A percentile compares a stretch with the other conserved stretches of the same genome.
Conservation (phyloP, 1,284 basidiomycete genomes). For the Microbotryomycetes sp. region DNA sequence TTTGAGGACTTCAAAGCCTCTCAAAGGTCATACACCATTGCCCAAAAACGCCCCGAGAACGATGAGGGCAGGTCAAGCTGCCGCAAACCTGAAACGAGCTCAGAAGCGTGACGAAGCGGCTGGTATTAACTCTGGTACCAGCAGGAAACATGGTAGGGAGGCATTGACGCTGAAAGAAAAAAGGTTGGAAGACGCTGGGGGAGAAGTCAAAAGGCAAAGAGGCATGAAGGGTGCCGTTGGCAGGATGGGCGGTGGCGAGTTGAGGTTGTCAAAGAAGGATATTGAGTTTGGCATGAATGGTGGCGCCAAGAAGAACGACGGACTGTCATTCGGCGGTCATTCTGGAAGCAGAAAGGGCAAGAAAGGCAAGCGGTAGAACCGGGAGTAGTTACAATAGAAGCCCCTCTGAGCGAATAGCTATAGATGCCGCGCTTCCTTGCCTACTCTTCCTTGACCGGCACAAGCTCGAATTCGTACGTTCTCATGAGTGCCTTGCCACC, state of each 20-base stretch:
- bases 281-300: conserved; percentile 1
- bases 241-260: conserved; percentile 16
- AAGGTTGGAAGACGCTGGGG: conserved; percentile 13
- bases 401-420: too few relatives aligned
- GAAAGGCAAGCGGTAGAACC: not conserved
- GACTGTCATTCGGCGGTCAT: not conserved
- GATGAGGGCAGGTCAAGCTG: conserved; percentile 22
- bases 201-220: conserved; percentile 25
- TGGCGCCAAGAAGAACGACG: not conserved
- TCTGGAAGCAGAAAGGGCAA: not conserved
- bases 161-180: conserved; percentile 26
- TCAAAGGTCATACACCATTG: conserved; percentile 28
- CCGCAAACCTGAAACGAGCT: conserved; percentile 25
- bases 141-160: conserved; percentile 7
- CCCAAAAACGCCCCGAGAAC: conserved; percentile 27
- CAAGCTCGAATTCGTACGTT: conserved; percentile 29
- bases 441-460: not conserved
- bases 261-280: conserved; percentile 23
- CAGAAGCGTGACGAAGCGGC: conserved; percentile 19
- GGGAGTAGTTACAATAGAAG: too few relatives aligned
- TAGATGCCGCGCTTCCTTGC: not conserved
- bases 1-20: conserved; percentile 8
- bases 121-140: conserved; percentile 10
- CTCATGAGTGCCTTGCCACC: conserved; percentile 9
- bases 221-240: conserved; percentile 22